phyloP scores from a whole-genome alignment of 1,284 basidiomycete genomes.

The Leccinum subrobustum region DNA sequence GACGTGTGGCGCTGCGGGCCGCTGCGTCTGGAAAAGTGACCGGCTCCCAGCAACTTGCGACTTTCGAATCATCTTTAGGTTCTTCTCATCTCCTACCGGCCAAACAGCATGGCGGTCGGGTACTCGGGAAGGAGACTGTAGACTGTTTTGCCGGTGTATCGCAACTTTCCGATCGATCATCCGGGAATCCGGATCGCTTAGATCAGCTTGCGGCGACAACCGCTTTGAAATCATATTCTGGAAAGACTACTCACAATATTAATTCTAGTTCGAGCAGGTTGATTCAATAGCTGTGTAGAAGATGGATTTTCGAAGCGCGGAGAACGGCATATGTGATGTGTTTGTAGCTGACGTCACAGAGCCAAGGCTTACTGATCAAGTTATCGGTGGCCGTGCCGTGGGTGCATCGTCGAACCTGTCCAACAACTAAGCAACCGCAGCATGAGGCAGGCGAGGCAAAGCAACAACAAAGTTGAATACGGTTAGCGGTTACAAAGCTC shows the following conservation, averaged over 20 bases:
- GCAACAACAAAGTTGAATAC: slow-evolving; percentile 48
- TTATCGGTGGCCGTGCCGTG: slow-evolving; percentile 33
- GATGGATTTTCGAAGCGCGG: neutral
- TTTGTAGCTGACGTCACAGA: slow-evolving; percentile 42
- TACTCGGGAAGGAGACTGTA: neutral
- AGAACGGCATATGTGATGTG: slow-evolving; percentile 41
- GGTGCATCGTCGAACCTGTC: slow-evolving; percentile 28
- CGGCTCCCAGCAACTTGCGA: no score
- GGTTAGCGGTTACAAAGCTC: slow-evolving; percentile 47
- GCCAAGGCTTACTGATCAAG: slow-evolving; percentile 30
- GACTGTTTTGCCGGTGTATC: slow-evolving; percentile 26
- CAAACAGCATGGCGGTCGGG: neutral
- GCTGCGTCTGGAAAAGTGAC: no score
- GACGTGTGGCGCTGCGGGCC: no score
- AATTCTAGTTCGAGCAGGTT: no score
- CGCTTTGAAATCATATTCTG: neutral
- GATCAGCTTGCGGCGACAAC: neutral
- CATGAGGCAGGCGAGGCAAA: slow-evolving; percentile 33
- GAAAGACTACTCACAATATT: no score
- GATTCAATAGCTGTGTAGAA: neutral
- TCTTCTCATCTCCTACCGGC: no score
- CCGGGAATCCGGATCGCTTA: slow-evolving; percentile 34
- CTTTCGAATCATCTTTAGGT: no score
- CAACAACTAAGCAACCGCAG: slow-evolving; percentile 10
- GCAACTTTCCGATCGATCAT: slow-evolving; percentile 54